Percentiles rank a stretch among this genome's conserved stretches.
phyloP scores from a whole-genome alignment of 2,329 filamentous ascomycete genomes.

The Alternaria gaisen region DNA sequence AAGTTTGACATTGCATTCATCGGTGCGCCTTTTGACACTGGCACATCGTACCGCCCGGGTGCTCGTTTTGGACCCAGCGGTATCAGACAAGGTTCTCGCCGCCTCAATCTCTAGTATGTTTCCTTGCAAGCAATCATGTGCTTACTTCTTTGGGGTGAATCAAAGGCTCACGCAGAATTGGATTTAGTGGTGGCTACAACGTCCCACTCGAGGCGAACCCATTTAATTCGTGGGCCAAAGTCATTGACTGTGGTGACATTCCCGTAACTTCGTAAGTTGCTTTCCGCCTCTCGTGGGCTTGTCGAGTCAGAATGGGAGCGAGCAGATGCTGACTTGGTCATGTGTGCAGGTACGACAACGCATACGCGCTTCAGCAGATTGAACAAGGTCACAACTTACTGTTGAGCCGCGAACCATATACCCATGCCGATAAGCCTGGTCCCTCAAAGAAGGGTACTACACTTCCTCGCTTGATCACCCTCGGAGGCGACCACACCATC shows the following conservation, averaged over 20 bases:
- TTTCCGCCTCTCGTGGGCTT: neutral
- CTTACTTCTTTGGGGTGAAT: conserved; percentile 40
- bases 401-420: conserved; percentile 74
- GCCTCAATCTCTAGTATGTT: conserved; percentile 85
- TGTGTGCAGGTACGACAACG: conserved; percentile 77
- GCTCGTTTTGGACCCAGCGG: conserved; percentile 85
- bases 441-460: conserved; percentile 78
- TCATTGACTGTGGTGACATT: conserved; percentile 85
- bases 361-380: conserved; percentile 82
- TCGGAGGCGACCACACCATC: conserved; percentile 72
- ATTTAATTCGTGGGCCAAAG: conserved; percentile 81
- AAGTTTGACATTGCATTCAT: conserved; percentile 88
- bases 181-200: conserved; percentile 82
- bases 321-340: neutral
- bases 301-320: neutral
- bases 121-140: conserved; percentile 50
- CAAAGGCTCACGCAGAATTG: conserved; percentile 60
- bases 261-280: conserved; percentile 78
- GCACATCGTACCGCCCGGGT: conserved; percentile 83
- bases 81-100: conserved; percentile 84
- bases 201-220: conserved; percentile 82
- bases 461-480: conserved; percentile 80
- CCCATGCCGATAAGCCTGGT: conserved; percentile 71
- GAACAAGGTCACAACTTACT: conserved; percentile 84
- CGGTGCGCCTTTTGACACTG: conserved; percentile 87